Percentiles rank a stretch among this genome's conserved stretches.
Evolutionary conservation across 2,329 filamentous ascomycete genomes (phyloP).

Genomic region (Stylonectria norvegica): DNA sequence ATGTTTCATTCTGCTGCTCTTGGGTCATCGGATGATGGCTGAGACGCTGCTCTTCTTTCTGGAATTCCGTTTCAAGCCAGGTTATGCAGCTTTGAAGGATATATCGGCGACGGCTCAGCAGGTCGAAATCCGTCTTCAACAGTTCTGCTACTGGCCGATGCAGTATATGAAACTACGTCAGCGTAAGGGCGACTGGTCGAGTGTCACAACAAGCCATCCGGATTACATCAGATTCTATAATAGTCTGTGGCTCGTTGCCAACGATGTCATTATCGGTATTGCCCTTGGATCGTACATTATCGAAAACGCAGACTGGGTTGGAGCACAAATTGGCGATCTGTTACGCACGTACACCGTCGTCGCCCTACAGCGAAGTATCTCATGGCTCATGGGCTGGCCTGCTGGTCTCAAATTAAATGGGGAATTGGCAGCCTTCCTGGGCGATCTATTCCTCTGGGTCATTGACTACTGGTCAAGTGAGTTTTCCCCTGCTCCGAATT

Average conservation of each 20-base stretch:
- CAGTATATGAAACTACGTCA: conserved; percentile 91
- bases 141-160: conserved; percentile 98
- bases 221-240: conserved; percentile 99
- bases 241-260: conserved; percentile 95
- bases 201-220: conserved; percentile 89
- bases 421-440: conserved; percentile 88
- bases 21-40: conserved; percentile 75
- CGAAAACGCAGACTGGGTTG: conserved; percentile 85
- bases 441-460: conserved; percentile 95
- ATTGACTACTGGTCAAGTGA: conserved; percentile 94
- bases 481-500: conserved; percentile 30
- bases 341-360: conserved; percentile 82
- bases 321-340: conserved; percentile 71
- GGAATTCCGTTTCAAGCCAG: conserved; percentile 78
- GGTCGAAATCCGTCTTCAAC: conserved; percentile 92
- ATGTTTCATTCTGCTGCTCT: conserved; percentile 72
- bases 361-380: conserved; percentile 82
- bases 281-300: conserved; percentile 95
- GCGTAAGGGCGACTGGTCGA: conserved; percentile 89
- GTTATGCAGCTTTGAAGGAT: conserved; percentile 85
- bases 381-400: conserved; percentile 94
- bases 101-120: conserved; percentile 96
- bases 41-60: conserved; percentile 75
- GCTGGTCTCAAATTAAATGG: conserved; percentile 93
- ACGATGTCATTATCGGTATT: conserved; percentile 98